phyloP scores from a whole-genome alignment of 2,329 filamentous ascomycete species.

The Microsporum canis region DNA sequence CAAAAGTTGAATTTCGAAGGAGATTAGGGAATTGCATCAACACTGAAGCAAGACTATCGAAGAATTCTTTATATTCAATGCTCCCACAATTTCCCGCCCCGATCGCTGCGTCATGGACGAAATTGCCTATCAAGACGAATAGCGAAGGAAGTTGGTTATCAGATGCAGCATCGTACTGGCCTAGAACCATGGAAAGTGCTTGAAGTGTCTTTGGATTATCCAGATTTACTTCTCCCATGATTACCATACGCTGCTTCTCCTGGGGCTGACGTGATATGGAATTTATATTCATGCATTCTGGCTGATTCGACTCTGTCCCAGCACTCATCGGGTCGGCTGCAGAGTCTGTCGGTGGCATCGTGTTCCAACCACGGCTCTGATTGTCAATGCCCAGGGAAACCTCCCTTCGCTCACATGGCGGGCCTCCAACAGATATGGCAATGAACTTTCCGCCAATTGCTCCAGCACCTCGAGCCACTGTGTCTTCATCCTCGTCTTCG shows the following conservation, averaged over 20 bases:
- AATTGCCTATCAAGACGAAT: slow-evolving; percentile 80
- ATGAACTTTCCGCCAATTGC: slow-evolving; percentile 87
- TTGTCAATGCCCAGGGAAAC: slow-evolving; percentile 62
- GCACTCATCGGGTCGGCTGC: neutral
- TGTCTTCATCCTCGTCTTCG: slow-evolving; percentile 69
- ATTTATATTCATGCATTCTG: neutral
- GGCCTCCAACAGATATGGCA: slow-evolving; percentile 80
- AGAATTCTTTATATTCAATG: slow-evolving; percentile 94
- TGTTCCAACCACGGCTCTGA: slow-evolving; percentile 25
- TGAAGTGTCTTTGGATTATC: slow-evolving; percentile 72
- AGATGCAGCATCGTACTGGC: slow-evolving; percentile 56
- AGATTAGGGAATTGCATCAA: slow-evolving; percentile 74
- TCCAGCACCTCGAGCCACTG: slow-evolving; percentile 60
- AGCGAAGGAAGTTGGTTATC: slow-evolving; percentile 58
- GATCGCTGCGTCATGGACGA: slow-evolving; percentile 49
- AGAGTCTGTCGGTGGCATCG: slow-evolving; percentile 20
- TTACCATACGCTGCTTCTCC: slow-evolving; percentile 45
- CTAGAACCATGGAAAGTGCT: slow-evolving; percentile 68
- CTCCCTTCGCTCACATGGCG: slow-evolving; percentile 75
- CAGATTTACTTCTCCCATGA: slow-evolving; percentile 76
- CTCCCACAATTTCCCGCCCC: slow-evolving; percentile 68
- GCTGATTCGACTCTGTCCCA: neutral
- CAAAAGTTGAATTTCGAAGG: slow-evolving; percentile 67
- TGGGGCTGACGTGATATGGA: neutral
- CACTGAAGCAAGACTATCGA: slow-evolving; percentile 72